Evolutionary conservation across 1,284 basidiomycete species (phyloP).

Genomic region (Earliella scabrosa): DNA sequence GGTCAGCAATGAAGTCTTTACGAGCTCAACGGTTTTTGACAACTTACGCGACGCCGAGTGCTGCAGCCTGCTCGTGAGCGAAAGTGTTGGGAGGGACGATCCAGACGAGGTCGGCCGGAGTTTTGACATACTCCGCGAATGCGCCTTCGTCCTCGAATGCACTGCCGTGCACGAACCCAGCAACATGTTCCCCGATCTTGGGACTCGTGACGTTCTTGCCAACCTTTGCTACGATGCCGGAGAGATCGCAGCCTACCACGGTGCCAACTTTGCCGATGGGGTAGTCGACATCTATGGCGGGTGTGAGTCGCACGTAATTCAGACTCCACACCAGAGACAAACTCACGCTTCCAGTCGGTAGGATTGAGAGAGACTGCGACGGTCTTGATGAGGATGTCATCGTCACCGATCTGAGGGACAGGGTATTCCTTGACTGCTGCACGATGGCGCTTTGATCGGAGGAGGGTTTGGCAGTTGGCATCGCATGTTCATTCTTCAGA

Average conservation of each 20-base stretch:
- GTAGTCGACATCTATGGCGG: slow-evolving; percentile 7
- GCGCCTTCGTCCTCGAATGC: slow-evolving; percentile 33
- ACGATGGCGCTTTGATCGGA: slow-evolving; percentile 13
- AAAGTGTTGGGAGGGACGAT: slow-evolving; percentile 33
- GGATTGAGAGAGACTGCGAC: slow-evolving; percentile 33
- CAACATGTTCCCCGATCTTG: slow-evolving; percentile 28
- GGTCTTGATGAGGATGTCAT: slow-evolving; percentile 32
- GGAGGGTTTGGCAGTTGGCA: too few species aligned
- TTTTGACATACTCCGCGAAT: slow-evolving; percentile 45
- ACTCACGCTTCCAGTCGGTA: slow-evolving; percentile 26
- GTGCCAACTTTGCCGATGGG: slow-evolving; percentile 6
- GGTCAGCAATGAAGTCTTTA: too few species aligned
- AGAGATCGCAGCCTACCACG: slow-evolving; percentile 28
- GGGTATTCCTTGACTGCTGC: slow-evolving; percentile 28
- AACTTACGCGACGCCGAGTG: slow-evolving; percentile 14
- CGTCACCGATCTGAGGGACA: slow-evolving; percentile 27
- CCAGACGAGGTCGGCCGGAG: slow-evolving; percentile 36
- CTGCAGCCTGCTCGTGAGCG: slow-evolving; percentile 41
- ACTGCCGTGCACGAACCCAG: slow-evolving; percentile 27
- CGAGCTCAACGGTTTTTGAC: too few species aligned
- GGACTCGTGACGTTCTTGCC: slow-evolving; percentile 25
- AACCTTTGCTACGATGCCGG: slow-evolving; percentile 26
- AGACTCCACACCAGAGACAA: not conserved
- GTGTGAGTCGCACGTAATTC: too few species aligned
- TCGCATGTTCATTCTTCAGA: not conserved